These are phyloP conservation scores for Erysimum cheiranthoides DNA, from an alignment of 345 rosid genomes.

Conservation along the genomic window DNA sequence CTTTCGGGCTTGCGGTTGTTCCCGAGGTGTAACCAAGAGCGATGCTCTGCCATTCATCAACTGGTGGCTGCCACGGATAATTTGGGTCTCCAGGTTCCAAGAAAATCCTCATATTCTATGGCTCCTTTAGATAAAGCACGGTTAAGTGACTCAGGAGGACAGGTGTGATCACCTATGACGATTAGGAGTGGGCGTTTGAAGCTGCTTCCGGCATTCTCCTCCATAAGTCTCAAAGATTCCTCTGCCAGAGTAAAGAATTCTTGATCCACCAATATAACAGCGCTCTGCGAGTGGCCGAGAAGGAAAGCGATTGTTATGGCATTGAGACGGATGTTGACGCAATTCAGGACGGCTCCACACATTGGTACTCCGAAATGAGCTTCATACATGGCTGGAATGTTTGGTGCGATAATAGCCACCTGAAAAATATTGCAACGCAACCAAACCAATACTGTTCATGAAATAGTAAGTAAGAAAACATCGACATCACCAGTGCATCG, in stretches of 20 bases:
- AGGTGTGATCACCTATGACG: slow-evolving; percentile 77
- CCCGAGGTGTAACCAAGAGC: slow-evolving; percentile 95
- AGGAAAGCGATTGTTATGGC: slow-evolving; percentile 77
- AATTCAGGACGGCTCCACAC: slow-evolving; percentile 86
- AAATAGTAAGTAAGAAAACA: slow-evolving; percentile 1
- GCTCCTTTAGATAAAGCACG: slow-evolving; percentile 77
- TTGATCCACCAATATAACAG: slow-evolving; percentile 82
- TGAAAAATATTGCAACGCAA: slow-evolving; percentile 39
- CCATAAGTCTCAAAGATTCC: slow-evolving; percentile 70
- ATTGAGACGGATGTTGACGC: slow-evolving; percentile 82
- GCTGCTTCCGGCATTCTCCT: slow-evolving; percentile 52
- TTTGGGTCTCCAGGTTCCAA: slow-evolving; percentile 78
- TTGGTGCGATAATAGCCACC: slow-evolving; percentile 90
- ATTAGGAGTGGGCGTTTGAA: slow-evolving; percentile 67
- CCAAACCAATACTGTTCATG: not conserved
- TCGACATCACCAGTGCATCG: not conserved
- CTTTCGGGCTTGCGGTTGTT: slow-evolving; percentile 92
- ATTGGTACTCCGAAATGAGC: slow-evolving; percentile 95
- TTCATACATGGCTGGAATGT: slow-evolving; percentile 83
- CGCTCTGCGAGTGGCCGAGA: slow-evolving; percentile 73
- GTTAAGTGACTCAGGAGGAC: slow-evolving; percentile 59
- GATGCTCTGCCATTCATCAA: slow-evolving; percentile 97
- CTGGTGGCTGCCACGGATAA: slow-evolving; percentile 80
- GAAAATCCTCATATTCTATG: slow-evolving; percentile 78
- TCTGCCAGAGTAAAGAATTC: slow-evolving; percentile 75